A percentile compares a stretch with the other conserved stretches of the same genome.
phyloP scores from a whole-genome alignment of 176 grass and related monocot species.

The Eremochloa ophiuroides region DNA sequence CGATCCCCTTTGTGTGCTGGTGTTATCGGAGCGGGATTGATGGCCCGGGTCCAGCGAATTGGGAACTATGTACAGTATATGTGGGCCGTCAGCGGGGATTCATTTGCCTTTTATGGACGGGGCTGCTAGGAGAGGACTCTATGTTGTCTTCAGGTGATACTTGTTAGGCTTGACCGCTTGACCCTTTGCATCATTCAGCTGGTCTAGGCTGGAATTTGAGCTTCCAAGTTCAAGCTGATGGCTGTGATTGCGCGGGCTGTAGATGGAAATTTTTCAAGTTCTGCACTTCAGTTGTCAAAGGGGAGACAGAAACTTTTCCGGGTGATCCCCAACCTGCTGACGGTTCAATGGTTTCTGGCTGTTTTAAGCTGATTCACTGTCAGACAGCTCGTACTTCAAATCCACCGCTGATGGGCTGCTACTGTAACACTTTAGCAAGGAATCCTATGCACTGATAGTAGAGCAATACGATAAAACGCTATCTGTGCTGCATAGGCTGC shows the following conservation, averaged over 20 bases:
- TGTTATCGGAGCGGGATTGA: not conserved
- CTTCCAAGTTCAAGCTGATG: not conserved
- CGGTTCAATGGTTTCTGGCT: not conserved
- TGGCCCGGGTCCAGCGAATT: not conserved
- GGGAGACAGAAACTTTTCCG: not conserved
- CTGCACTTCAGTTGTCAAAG: not conserved
- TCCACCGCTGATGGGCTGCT: not conserved
- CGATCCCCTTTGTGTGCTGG: not conserved
- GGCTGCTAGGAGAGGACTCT: not conserved
- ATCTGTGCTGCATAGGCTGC: not conserved
- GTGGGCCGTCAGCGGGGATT: not conserved
- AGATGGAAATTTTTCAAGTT: not conserved
- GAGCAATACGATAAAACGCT: not conserved
- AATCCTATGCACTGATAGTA: not conserved
- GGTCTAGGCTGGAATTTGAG: not conserved
- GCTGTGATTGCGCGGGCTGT: not conserved
- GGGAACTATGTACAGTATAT: not conserved
- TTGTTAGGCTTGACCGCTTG: too few species aligned
- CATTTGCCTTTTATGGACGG: not conserved
- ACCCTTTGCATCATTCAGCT: not conserved
- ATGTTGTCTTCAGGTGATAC: not conserved
- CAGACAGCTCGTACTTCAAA: not conserved
- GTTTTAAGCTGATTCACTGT: not conserved
- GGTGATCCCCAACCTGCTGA: not conserved
- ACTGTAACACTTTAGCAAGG: not conserved